Evolutionary conservation across 192 early-diverging fungal genomes (phyloP), one percentile per base, ranked within the genome.

Genomic region (Ambispora gerdemannii): DNA sequence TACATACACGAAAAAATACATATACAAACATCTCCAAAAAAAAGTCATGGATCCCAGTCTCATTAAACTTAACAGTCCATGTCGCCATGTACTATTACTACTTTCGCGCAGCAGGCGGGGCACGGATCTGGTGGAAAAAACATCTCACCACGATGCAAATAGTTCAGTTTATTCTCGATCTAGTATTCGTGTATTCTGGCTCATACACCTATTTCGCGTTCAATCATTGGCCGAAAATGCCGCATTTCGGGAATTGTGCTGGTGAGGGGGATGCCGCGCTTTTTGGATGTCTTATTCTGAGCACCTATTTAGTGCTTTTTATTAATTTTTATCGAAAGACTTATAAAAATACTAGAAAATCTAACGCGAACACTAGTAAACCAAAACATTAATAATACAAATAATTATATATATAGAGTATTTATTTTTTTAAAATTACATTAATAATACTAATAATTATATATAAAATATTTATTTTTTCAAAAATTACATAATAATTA

Each of bases 51-150:
- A 89, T 91, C 31, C 86, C 88, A 28, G 89, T 95, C 67, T 80
- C 80, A 59, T 80, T 95, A 47, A 95, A 96, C 82, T 83, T 94
- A 77, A 83, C 84, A 65, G 91, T 96, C 22, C 94, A 96, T 73
- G 91, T 94, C 60, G 76, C 93, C 63, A 96, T 96, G 94, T 93
- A 93, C 83, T 92, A 89, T 76, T 93, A 92, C 81, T 93, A 93
- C 78, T 89, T 88, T 82, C 88, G 87, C 66, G 88, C 90, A 13
- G 89, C 89, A 56, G 81, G 84, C 51, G 83, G 89, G 35, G 88
- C 88, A 75, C 80, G 83, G 73, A 87, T 91, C 69, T 95, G 94
- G 92, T 96, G 93, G 93, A 95, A 95, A 81, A 87, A 93, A 80
- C 90, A 92, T 76, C 80, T 96, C 34, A 96, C 94, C 36, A 91